A percentile compares a stretch with the other conserved stretches of the same genome.
These are phyloP conservation scores for Exserohilum turcica DNA, from an alignment of 2,329 filamentous ascomycete species.

Conservation along the genomic window DNA sequence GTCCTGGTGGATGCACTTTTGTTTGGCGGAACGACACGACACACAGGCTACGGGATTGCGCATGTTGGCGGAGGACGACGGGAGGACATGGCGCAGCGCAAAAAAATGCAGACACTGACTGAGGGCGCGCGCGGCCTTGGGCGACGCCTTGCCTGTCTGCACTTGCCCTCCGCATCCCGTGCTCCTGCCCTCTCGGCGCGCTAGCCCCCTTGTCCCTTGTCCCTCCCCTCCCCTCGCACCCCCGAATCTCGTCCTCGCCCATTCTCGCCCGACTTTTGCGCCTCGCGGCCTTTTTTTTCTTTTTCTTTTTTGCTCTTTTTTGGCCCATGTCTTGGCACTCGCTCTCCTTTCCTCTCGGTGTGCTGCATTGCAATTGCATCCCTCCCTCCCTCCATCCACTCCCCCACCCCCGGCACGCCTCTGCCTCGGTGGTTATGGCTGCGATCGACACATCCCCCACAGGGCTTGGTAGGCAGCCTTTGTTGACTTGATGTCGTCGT, in stretches of 20 bases:
- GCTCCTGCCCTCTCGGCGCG: not conserved
- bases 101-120: not conserved
- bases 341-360: not conserved
- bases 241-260: not conserved
- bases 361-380: no score
- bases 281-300: not conserved
- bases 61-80: constrained; percentile 27
- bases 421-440: no score
- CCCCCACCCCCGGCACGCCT: no score
- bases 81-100: not conserved
- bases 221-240: not conserved
- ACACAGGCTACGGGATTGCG: constrained; percentile 49
- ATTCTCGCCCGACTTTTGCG: no score
- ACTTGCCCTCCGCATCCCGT: constrained; percentile 6
- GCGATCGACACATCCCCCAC: no score
- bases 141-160: constrained; percentile 1
- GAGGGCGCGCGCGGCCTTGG: not conserved
- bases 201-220: not conserved
- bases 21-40: constrained; percentile 48
- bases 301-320: not conserved
- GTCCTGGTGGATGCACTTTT: constrained; percentile 49
- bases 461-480: no score
- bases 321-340: not conserved
- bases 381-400: no score
- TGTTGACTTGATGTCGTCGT: no score